phyloP scores from a whole-genome alignment of 169 alveolate genomes.

The Plasmodium knowlesi region DNA sequence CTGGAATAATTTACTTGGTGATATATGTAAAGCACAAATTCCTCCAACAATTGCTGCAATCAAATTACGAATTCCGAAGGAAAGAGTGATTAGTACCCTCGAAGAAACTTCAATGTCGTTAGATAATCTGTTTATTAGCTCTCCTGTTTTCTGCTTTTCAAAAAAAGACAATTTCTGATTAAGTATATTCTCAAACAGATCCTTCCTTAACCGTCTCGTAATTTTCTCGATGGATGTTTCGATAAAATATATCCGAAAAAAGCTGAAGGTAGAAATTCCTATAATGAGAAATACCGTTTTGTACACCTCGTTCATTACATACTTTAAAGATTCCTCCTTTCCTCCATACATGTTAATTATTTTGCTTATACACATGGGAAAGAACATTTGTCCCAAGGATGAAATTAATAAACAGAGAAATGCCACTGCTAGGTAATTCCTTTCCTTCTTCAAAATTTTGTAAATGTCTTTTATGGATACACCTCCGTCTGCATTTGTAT shows the following conservation, averaged over 20 bases:
- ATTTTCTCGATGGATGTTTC: constrained; percentile 76
- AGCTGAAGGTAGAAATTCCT: constrained; percentile 65
- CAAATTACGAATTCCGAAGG: constrained; percentile 63
- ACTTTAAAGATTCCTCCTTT: constrained; percentile 57
- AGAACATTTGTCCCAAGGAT: constrained; percentile 60
- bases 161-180: constrained; percentile 76
- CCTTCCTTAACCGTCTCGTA: constrained; percentile 75
- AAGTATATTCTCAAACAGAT: constrained; percentile 72
- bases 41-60: constrained; percentile 64
- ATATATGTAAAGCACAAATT: constrained; percentile 58
- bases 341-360: constrained; percentile 71
- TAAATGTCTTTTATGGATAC: constrained; percentile 47
- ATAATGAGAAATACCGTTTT: constrained; percentile 40
- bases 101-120: constrained; percentile 77
- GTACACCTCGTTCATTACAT: constrained; percentile 47
- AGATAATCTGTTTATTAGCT: constrained; percentile 73
- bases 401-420: constrained; percentile 26
- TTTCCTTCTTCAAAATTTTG: constrained; percentile 60
- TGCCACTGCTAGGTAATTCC: constrained; percentile 39
- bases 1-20: constrained; percentile 51
- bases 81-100: constrained; percentile 60
- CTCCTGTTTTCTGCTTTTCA: constrained; percentile 76
- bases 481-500: constrained; percentile 3
- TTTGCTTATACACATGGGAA: constrained; percentile 73
- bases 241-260: constrained; percentile 51